Evolutionary conservation across 2,329 filamentous ascomycete genomes (phyloP).

Genomic region (Cordyceps fumosorosea): DNA sequence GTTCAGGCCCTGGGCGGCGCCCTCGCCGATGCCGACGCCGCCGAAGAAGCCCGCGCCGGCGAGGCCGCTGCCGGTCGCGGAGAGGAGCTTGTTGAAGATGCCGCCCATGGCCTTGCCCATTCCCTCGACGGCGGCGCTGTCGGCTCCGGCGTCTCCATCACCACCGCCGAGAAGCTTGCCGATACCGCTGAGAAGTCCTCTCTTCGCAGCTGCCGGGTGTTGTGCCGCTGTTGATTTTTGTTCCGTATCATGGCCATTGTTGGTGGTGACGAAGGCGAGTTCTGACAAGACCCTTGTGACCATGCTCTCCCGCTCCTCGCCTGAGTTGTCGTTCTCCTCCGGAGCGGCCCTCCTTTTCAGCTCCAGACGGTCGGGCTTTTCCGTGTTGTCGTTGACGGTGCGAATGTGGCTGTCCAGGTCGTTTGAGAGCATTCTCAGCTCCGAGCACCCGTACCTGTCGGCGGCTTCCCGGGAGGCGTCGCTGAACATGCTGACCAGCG

Average conservation of each 20-base stretch:
- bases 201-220: background rate
- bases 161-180: background rate
- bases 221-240: background rate
- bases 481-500: constrained; percentile 15
- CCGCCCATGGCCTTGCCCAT: background rate
- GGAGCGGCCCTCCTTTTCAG: background rate
- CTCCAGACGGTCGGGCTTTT: constrained; percentile 9
- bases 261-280: background rate
- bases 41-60: constrained; percentile 19
- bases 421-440: constrained; percentile 13
- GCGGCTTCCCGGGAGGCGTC: constrained; percentile 15
- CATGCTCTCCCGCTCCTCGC: background rate
- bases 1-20: constrained; percentile 20
- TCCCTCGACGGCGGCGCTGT: background rate
- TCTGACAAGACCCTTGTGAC: background rate
- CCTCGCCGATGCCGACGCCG: constrained; percentile 21
- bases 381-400: constrained; percentile 13
- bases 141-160: background rate
- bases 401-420: constrained; percentile 14
- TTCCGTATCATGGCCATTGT: too few relatives aligned
- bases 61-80: constrained; percentile 4
- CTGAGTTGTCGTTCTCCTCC: background rate
- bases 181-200: background rate
- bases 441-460: constrained; percentile 9
- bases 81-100: constrained; percentile 6